Evolutionary conservation across 116 monocot genomes (phyloP), one percentile per base, ranked within the genome.

Genomic region (Thalassia testudinum): DNA sequence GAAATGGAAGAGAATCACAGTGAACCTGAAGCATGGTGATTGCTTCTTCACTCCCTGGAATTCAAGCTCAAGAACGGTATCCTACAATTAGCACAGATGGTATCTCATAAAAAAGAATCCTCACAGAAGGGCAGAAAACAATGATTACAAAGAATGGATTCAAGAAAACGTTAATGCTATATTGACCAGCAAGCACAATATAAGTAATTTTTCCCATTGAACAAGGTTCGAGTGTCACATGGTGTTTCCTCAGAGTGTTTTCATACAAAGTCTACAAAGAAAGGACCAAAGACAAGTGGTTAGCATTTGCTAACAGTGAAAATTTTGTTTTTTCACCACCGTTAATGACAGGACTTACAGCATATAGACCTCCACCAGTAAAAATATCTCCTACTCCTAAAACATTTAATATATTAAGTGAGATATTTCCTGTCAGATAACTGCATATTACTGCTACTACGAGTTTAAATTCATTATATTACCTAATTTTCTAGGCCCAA

Each of bases 361-460:
- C 99, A 75, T 90, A 99, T 54, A 99, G 60, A 79, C 90, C 99
- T 67, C 99, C 99, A 42, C 99, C 99, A 27, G 99, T 99, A 15
- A 99, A 66, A 65, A 66, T 66, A 78, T 99, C 99, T 56, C 99
- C 99, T 19, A 69, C 76, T 61, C 30, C 99, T 99, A 75, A 42
- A 71, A 73, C 17, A 45, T 45, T n/a, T n/a, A 45, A 45, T 34
- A 34, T 3, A 10, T 5, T n/a, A n/a, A n/a, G n/a, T n/a, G n/a
- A n/a, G n/a, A n/a, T n/a, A n/a, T n/a, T n/a, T n/a, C n/a, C n/a
- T n/a, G n/a, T n/a, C n/a, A n/a, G n/a, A n/a, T n/a, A n/a, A n/a
- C n/a, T n/a, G n/a, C n/a, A n/a, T n/a, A n/a, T n/a, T n/a, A n/a
- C n/a, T n/a, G n/a, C n/a, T n/a, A n/a, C n/a, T 34, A 34, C 30